phyloP scores from a whole-genome alignment of 2,329 filamentous ascomycete genomes.

The Monosporascus sp. region DNA sequence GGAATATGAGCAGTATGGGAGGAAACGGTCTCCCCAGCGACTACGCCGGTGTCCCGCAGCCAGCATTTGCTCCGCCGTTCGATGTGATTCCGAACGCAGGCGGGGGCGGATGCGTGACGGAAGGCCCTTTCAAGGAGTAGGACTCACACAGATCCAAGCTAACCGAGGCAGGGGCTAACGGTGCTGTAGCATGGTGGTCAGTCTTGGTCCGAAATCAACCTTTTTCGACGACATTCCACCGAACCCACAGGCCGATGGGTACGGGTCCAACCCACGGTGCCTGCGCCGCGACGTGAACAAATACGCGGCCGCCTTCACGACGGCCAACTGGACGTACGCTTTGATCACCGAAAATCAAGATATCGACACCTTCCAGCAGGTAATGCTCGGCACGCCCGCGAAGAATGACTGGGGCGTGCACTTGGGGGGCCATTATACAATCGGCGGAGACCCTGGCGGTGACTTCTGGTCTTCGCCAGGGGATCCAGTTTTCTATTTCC shows the following conservation, averaged over 20 bases:
- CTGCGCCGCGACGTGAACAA: slow-evolving; percentile 36
- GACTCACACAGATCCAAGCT: background rate
- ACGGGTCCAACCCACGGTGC: slow-evolving; percentile 40
- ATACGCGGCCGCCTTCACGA: slow-evolving; percentile 15
- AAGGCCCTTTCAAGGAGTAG: slow-evolving; percentile 46
- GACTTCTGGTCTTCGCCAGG: slow-evolving; percentile 25
- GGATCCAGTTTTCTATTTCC: slow-evolving; percentile 19
- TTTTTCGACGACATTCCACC: slow-evolving; percentile 7
- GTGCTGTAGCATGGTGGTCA: slow-evolving; percentile 28
- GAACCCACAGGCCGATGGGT: slow-evolving; percentile 28
- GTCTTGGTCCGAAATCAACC: slow-evolving; percentile 29
- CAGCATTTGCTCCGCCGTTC: background rate
- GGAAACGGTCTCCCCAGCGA: slow-evolving; percentile 34
- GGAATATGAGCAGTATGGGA: slow-evolving; percentile 43
- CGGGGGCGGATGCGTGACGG: slow-evolving; percentile 40
- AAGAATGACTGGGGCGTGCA: slow-evolving; percentile 26
- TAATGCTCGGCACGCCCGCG: slow-evolving; percentile 24
- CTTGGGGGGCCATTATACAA: slow-evolving; percentile 32
- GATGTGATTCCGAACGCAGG: slow-evolving; percentile 18
- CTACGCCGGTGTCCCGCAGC: background rate
- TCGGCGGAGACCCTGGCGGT: slow-evolving; percentile 31
- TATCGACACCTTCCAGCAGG: slow-evolving; percentile 29
- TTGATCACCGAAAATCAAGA: slow-evolving; percentile 27
- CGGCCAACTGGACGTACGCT: background rate
- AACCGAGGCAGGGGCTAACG: background rate